Evolutionary conservation across 805 yeast genomes (phyloP).

Genomic region (Nakazawaea holstii): DNA sequence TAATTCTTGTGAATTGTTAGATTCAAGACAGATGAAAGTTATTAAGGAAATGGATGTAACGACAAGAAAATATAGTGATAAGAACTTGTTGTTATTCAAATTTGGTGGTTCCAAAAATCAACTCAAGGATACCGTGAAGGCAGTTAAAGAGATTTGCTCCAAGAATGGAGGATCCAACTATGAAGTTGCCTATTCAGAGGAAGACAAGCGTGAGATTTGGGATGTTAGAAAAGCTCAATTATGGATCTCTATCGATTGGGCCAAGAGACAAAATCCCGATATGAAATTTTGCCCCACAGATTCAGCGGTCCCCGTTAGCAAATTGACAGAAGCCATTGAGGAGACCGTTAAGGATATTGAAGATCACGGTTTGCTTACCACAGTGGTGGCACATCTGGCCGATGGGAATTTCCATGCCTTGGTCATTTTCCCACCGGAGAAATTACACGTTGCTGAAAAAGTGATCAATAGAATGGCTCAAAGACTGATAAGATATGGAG

Average conservation of each 20-base stretch:
- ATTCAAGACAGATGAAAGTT: slow-evolving; percentile 65
- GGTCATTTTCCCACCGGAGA: slow-evolving; percentile 51
- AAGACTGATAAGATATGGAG: slow-evolving; percentile 64
- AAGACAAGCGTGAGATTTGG: slow-evolving; percentile 66
- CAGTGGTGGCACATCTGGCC: slow-evolving; percentile 77
- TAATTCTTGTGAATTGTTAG: slow-evolving; percentile 73
- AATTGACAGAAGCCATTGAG: slow-evolving; percentile 55
- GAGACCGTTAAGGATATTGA: slow-evolving; percentile 57
- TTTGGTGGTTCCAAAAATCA: slow-evolving; percentile 44
- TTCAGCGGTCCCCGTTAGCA: slow-evolving; percentile 76
- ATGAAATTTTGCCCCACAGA: slow-evolving; percentile 68
- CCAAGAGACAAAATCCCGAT: slow-evolving; percentile 37
- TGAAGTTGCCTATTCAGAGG: slow-evolving; percentile 56
- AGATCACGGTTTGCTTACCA: slow-evolving; percentile 43
- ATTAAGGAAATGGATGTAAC: slow-evolving; percentile 48
- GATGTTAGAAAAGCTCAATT: slow-evolving; percentile 68
- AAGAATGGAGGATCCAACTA: slow-evolving; percentile 51
- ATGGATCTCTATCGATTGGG: slow-evolving; percentile 66
- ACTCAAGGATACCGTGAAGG: slow-evolving; percentile 36
- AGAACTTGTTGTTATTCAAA: slow-evolving; percentile 48
- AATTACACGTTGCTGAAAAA: slow-evolving; percentile 37
- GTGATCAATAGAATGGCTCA: slow-evolving; percentile 58
- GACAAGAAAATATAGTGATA: slow-evolving; percentile 23
- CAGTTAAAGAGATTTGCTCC: slow-evolving; percentile 46
- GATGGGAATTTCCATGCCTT: slow-evolving; percentile 79